Evolutionary conservation across 805 yeast genomes (phyloP), one percentile per base, ranked within the genome.

Genomic region (Candida incommunis): DNA sequence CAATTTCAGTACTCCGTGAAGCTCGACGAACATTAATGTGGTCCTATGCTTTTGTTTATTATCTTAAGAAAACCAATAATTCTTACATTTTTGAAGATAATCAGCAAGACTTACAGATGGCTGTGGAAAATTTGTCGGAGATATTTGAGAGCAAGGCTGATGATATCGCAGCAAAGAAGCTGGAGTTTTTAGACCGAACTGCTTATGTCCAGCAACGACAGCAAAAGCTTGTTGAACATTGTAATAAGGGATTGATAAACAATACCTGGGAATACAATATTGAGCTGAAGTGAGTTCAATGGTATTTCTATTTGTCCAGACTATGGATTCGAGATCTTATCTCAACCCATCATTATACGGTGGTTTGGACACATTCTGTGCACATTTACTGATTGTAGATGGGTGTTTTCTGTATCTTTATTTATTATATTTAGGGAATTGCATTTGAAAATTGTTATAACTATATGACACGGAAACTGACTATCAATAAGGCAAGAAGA

Each of bases 21-120:
- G 82, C 94, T 9, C 67, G 96, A 47, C 76, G 78, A 42, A 77
- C 85, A 1, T 66, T 88, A 44, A 83, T 83, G 68, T 88, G 96
- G 95, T 78, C 95, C 1, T 87, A 83, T 62, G 84, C 85, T 2
- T 75, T 84, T 54, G 79, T 82, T 7, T 88, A 65, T 55, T 84
- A 79, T 58, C 67, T 86, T 35, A 70, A 69, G 40, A 59, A 64
- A 23, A 62, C 63, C 11, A 70, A 76, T 47, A 70, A 71, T 46
- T 73, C 80, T 7, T 69, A 70, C 35, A 71, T 82, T 9, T 75
- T 84, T 55, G 90, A 83, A 52, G 75, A 71, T 46, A 78, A 76
- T 55, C 94, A 83, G 62, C 74, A 69, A 44, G 72, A 71, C 43
- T 64, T 82, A 34, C 73, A 76, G 45, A 64, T 69, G 49, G 74